Evolutionary conservation across 2,329 filamentous ascomycete species (phyloP).

Genomic region (Trichophyton verrucosum): DNA sequence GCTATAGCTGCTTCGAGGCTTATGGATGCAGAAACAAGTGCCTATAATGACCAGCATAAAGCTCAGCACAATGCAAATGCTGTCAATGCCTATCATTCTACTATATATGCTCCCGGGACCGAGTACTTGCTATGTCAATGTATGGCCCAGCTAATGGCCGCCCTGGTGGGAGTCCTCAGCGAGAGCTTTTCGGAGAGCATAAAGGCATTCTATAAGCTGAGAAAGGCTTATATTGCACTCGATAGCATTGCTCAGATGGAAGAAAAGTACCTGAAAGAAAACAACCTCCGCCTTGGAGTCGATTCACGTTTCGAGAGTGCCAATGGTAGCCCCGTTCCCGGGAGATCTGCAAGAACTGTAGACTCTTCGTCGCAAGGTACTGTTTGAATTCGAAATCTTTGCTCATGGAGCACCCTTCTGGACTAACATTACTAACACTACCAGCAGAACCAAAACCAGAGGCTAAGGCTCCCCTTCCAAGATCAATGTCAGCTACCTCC

Average conservation of each 20-base stretch:
- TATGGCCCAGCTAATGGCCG: constrained; percentile 77
- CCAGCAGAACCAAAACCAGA: not conserved
- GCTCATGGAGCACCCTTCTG: not conserved
- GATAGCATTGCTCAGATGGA: constrained; percentile 69
- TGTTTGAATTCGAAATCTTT: not conserved
- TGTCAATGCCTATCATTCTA: constrained; percentile 41
- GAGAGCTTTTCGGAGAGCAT: constrained; percentile 86
- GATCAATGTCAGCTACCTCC: not conserved
- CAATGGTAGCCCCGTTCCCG: not conserved
- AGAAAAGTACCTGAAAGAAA: constrained; percentile 41
- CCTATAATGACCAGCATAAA: constrained; percentile 63
- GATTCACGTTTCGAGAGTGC: not conserved
- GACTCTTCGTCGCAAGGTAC: not conserved
- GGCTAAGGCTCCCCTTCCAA: not conserved
- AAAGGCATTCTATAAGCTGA: constrained; percentile 81
- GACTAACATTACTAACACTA: not conserved
- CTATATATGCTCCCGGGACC: constrained; percentile 68
- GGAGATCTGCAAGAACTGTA: not conserved
- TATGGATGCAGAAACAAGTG: constrained; percentile 60
- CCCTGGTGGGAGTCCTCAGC: constrained; percentile 77
- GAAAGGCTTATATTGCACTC: constrained; percentile 75
- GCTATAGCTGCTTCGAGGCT: constrained; percentile 54
- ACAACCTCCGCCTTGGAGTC: not conserved
- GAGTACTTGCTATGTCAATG: constrained; percentile 79
- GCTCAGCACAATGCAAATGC: constrained; percentile 52